A percentile compares a stretch with the other conserved stretches of the same genome.
Evolutionary conservation across 1,284 basidiomycete genomes (phyloP).

Genomic region (Phellinidium pouzarii): DNA sequence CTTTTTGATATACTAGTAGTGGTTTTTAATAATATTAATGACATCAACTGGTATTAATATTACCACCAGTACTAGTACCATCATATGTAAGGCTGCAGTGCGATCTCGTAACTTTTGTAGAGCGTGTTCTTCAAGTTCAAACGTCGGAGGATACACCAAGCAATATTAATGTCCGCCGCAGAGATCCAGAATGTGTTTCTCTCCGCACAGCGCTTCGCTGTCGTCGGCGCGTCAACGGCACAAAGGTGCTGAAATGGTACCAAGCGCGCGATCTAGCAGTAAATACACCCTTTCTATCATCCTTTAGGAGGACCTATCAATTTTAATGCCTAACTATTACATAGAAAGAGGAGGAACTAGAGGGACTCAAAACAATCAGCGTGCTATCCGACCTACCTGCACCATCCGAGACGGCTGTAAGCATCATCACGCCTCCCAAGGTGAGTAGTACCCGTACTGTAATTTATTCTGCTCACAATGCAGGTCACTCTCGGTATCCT

Average conservation of each 20-base stretch:
- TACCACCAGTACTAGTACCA: background rate
- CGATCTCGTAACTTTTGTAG: no score
- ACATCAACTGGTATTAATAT: no score
- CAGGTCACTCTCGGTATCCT: conserved; percentile 64
- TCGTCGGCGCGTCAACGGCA: conserved; percentile 76
- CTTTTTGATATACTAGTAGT: no score
- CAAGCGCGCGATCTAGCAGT: conserved; percentile 46
- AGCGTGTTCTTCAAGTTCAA: background rate
- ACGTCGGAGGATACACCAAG: background rate
- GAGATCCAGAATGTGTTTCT: conserved; percentile 54
- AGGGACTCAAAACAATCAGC: conserved; percentile 49
- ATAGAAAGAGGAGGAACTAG: conserved; percentile 60
- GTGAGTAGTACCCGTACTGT: conserved; percentile 29
- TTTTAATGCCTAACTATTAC: conserved; percentile 1
- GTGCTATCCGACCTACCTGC: conserved; percentile 52
- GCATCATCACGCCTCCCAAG: conserved; percentile 71
- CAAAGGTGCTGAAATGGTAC: conserved; percentile 43
- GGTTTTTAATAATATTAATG: no score
- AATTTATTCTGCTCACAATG: background rate
- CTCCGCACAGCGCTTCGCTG: conserved; percentile 57
- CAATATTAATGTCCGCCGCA: conserved; percentile 13
- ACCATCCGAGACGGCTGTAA: conserved; percentile 68
- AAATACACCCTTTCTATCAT: conserved; percentile 65
- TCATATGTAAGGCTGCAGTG: no score
- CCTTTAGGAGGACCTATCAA: conserved; percentile 35